phyloP scores from a whole-genome alignment of 2,329 filamentous ascomycete species.

The Calonectria montana region DNA sequence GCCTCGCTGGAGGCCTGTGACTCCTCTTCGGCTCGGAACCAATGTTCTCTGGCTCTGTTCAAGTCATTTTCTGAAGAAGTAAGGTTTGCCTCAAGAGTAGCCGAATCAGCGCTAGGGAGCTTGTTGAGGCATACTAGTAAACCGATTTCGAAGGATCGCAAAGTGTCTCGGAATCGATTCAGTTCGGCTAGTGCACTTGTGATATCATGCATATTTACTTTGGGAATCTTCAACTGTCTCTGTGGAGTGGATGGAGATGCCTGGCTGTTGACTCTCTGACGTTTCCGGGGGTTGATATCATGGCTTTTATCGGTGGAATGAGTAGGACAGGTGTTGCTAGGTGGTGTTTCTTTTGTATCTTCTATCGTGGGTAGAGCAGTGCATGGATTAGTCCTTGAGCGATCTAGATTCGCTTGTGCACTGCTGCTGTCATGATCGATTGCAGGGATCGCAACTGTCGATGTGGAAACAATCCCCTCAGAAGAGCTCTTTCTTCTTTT shows the following conservation, averaged over 20 bases:
- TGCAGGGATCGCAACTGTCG: background rate
- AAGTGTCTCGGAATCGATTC: background rate
- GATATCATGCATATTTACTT: background rate
- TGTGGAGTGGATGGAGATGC: background rate
- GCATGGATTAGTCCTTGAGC: background rate
- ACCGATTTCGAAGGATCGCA: background rate
- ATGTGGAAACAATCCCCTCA: background rate
- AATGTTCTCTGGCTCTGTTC: background rate
- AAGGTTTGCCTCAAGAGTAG: background rate
- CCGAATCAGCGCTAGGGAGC: background rate
- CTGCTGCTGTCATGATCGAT: background rate
- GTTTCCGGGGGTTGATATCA: background rate
- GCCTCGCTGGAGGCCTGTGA: background rate
- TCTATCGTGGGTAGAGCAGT: background rate
- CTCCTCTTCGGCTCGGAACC: background rate
- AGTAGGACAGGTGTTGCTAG: background rate
- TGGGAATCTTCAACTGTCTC: background rate
- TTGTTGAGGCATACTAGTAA: background rate
- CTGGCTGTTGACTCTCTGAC: background rate
- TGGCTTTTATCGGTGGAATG: background rate
- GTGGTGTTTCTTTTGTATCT: background rate
- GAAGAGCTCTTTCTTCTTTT: background rate
- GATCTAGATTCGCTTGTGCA: background rate
- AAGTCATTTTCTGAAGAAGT: background rate
- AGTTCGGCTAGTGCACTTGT: background rate